Conservation (phyloP, 768 basidiomycete genomes). For the Auricularia sp. region DNA sequence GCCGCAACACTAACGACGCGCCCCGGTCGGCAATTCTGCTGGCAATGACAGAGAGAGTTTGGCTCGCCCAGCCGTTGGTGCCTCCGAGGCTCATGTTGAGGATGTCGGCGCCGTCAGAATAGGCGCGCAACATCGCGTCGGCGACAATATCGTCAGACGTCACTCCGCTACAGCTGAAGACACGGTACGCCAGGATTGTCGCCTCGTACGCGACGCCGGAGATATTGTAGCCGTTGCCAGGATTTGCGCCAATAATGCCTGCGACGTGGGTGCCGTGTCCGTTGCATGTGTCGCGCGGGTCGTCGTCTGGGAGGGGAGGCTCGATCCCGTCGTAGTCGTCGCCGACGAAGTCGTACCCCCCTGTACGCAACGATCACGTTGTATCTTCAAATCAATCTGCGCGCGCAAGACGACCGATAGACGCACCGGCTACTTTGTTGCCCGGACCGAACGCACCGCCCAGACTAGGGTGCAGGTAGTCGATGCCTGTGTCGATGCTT, state of each 20-base stretch:
- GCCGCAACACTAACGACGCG: neutral
- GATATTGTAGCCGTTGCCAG: neutral
- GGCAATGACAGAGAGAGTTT: neutral
- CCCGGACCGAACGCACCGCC: neutral
- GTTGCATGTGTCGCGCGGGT: neutral
- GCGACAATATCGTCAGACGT: neutral
- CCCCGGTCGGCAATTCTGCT: neutral
- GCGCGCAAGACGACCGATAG: neutral
- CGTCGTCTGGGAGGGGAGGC: neutral
- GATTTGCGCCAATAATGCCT: neutral
- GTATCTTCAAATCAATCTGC: neutral
- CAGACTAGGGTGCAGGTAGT: neutral
- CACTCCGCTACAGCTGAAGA: neutral
- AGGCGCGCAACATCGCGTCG: neutral
- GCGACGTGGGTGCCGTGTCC: neutral
- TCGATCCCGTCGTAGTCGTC: neutral
- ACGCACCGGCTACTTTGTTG: neutral
- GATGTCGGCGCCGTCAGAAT: neutral
- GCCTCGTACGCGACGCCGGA: neutral
- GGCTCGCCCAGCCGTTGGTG: neutral
- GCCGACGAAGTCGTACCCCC: neutral
- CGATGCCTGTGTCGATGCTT: neutral
- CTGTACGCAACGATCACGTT: neutral
- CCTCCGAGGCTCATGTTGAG: neutral
- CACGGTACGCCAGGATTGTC: neutral